A percentile compares a stretch with the other conserved stretches of the same genome.
Evolutionary conservation across 2,329 filamentous ascomycete species (phyloP).

Genomic region (Claviceps pusilla): DNA sequence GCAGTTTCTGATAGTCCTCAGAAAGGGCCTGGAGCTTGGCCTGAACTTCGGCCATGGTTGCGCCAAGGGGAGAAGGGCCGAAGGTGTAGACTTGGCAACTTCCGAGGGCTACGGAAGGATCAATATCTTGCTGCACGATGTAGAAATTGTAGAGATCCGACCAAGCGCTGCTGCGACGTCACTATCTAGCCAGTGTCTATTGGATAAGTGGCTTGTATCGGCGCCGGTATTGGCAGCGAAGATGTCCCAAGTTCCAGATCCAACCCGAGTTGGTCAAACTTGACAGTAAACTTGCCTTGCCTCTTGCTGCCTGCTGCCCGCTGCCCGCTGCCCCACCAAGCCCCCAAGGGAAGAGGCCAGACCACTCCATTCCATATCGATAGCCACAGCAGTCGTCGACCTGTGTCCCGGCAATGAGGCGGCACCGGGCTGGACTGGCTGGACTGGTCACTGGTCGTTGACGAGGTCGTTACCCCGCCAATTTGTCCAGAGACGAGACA

Average conservation of each 20-base stretch:
- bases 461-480: slow-evolving; percentile 24
- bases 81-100: neutral
- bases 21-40: slow-evolving; percentile 67
- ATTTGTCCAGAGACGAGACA: slow-evolving; percentile 8
- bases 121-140: too few relatives aligned
- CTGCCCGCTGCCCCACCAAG: neutral
- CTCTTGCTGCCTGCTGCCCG: too few relatives aligned
- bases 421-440: neutral
- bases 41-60: slow-evolving; percentile 54
- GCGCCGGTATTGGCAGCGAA: too few relatives aligned
- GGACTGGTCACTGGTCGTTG: neutral
- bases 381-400: neutral
- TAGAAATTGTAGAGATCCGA: neutral
- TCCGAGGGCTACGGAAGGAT: neutral
- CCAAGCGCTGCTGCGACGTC: neutral
- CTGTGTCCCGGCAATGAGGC: neutral
- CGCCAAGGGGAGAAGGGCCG: neutral
- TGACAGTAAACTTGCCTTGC: too few relatives aligned
- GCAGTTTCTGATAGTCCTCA: slow-evolving; percentile 75
- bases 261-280: neutral
- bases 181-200: neutral
- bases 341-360: too few relatives aligned
- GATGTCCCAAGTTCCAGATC: neutral
- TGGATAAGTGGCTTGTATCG: neutral
- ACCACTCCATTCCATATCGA: neutral